Percentiles rank a stretch among this genome's conserved stretches.
These are phyloP conservation scores for Zymoseptoria ardabiliae DNA, from an alignment of 2,329 filamentous ascomycete genomes.

Conservation along the genomic window DNA sequence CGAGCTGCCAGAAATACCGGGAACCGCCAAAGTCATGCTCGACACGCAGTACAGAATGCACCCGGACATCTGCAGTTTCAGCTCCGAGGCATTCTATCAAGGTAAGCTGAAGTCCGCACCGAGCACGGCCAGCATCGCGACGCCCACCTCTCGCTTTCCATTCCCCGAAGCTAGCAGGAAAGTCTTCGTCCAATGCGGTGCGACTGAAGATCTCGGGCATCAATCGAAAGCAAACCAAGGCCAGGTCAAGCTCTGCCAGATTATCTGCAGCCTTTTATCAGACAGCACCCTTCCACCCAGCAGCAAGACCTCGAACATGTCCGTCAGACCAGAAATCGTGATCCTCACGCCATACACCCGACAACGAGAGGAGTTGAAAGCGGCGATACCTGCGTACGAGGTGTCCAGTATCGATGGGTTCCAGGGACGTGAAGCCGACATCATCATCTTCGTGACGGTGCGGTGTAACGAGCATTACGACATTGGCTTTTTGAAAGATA, in stretches of 20 bases:
- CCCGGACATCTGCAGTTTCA: slow-evolving; percentile 2
- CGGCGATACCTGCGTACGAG: background rate
- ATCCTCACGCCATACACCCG: slow-evolving; percentile 3
- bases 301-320: background rate
- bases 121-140: background rate
- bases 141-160: background rate
- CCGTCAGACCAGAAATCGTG: background rate
- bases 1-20: background rate
- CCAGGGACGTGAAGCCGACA: slow-evolving; percentile 4
- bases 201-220: slow-evolving; percentile 2
- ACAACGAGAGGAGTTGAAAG: background rate
- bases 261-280: background rate
- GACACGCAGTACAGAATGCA: slow-evolving; percentile 7
- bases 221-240: slow-evolving; percentile 3
- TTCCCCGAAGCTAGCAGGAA: background rate
- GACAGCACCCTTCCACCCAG: background rate
- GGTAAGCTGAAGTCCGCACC: background rate
- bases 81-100: slow-evolving; percentile 2
- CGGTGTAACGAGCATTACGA: slow-evolving; percentile 1
- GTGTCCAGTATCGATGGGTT: slow-evolving; percentile 3
- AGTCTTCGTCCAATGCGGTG: slow-evolving; percentile 1
- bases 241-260: background rate
- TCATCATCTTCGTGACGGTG: slow-evolving; percentile 3
- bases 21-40: slow-evolving; percentile 3
- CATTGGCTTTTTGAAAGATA: slow-evolving; percentile 70